Conservation (phyloP, 352 stramenopile species). For the Pelagophyceae sp. region DNA sequence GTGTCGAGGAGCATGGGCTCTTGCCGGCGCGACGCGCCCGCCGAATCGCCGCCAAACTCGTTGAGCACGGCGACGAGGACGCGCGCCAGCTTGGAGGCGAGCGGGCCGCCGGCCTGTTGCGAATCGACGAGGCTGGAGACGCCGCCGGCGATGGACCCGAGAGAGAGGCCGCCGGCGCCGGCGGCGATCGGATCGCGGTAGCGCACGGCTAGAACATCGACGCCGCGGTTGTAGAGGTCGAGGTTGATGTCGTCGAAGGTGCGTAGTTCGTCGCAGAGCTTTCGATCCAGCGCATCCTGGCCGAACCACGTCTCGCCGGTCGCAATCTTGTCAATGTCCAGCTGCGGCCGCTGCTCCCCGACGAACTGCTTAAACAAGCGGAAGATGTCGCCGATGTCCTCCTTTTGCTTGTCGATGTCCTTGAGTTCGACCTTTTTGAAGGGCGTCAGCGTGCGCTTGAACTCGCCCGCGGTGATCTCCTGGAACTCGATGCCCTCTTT, state of each 20-base stretch:
- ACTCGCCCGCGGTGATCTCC: slow-evolving; percentile 64
- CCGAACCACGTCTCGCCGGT: slow-evolving; percentile 68
- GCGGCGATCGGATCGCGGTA: too few relatives aligned
- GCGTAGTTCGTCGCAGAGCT: slow-evolving; percentile 59
- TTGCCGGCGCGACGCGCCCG: too few relatives aligned
- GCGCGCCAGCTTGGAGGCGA: too few relatives aligned
- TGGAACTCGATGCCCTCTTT: slow-evolving; percentile 64
- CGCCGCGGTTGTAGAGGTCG: slow-evolving; percentile 48
- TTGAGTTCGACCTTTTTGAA: slow-evolving; percentile 61
- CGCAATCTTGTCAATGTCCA: slow-evolving; percentile 61
- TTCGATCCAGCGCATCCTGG: slow-evolving; percentile 47
- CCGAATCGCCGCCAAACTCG: too few relatives aligned
- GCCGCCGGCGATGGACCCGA: too few relatives aligned
- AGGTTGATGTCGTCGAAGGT: slow-evolving; percentile 58
- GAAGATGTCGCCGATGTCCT: slow-evolving; percentile 57
- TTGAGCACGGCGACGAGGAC: too few relatives aligned
- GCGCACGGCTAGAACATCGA: slow-evolving; percentile 49
- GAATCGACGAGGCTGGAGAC: too few relatives aligned
- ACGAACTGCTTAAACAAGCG: slow-evolving; percentile 61
- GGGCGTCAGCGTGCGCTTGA: slow-evolving; percentile 60
- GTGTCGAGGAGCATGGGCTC: too few relatives aligned
- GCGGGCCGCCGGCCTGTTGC: too few relatives aligned
- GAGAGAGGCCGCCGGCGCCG: too few relatives aligned
- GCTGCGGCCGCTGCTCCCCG: slow-evolving; percentile 45
- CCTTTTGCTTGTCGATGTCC: slow-evolving; percentile 52